These are phyloP conservation scores for Scheffersomyces quercinus DNA, from an alignment of 1,139 yeast species.

Conservation along the genomic window DNA sequence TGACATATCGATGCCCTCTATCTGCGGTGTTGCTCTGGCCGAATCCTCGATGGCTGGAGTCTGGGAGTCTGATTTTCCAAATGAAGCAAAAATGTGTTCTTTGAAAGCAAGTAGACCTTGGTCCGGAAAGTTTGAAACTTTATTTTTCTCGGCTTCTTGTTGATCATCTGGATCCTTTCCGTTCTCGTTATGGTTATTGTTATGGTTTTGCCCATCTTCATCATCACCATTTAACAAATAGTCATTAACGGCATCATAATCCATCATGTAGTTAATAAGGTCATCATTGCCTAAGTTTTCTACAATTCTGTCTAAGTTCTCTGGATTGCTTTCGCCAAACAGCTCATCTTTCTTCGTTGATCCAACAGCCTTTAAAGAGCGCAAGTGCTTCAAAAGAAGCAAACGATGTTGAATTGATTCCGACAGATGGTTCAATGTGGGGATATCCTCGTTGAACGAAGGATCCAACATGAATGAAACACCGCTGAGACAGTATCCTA, in stretches of 20 bases:
- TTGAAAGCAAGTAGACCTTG: not conserved
- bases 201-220: not conserved
- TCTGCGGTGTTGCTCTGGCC: slow-evolving; percentile 42
- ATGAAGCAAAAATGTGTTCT: not conserved
- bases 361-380: slow-evolving; percentile 20
- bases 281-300: slow-evolving; percentile 35
- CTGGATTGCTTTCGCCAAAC: slow-evolving; percentile 33
- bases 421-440: slow-evolving; percentile 33
- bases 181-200: not conserved
- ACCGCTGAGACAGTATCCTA: slow-evolving; percentile 71
- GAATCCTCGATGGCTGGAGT: slow-evolving; percentile 26
- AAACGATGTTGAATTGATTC: slow-evolving; percentile 40
- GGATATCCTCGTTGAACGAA: slow-evolving; percentile 47
- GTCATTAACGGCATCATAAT: slow-evolving; percentile 14
- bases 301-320: slow-evolving; percentile 38
- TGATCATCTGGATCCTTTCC: not conserved
- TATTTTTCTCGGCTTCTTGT: slow-evolving; percentile 2
- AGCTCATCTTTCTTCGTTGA: slow-evolving; percentile 25
- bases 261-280: slow-evolving; percentile 11
- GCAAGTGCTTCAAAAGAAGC: slow-evolving; percentile 32
- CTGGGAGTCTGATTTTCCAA: not conserved
- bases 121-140: slow-evolving; percentile 1
- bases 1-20: slow-evolving; percentile 45
- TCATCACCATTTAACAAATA: not conserved
- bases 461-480: slow-evolving; percentile 79